Percentiles rank a stretch among this genome's conserved stretches.
phyloP scores from a whole-genome alignment of 2,329 filamentous ascomycete genomes.

The Fusarium nygamai region DNA sequence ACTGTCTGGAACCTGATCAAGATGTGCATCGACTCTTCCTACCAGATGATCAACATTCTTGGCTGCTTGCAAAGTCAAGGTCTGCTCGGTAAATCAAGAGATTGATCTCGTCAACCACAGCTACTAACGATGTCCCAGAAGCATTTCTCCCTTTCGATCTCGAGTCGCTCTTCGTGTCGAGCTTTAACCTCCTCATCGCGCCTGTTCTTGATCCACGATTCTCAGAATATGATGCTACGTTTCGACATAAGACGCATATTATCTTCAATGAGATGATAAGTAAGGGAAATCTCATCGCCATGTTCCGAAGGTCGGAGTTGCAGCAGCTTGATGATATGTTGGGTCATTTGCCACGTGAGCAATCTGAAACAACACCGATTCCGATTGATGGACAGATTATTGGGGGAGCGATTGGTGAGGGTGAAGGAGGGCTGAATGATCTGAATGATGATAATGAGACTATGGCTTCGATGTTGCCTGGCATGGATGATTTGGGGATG shows the following conservation, averaged over 20 bases:
- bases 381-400: conserved; percentile 29
- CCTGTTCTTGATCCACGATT: conserved; percentile 49
- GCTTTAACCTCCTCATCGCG: conserved; percentile 53
- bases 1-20: conserved; percentile 48
- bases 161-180: conserved; percentile 56
- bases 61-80: conserved; percentile 56
- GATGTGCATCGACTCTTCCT: conserved; percentile 49
- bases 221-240: conserved; percentile 48
- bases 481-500: conserved; percentile 38
- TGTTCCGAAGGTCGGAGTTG: conserved; percentile 56
- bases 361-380: background rate
- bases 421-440: background rate
- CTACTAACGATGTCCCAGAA: conserved; percentile 44
- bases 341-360: conserved; percentile 37
- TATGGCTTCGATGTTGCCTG: conserved; percentile 26
- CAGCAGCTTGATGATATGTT: conserved; percentile 56
- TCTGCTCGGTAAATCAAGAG: conserved; percentile 53
- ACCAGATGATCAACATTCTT: conserved; percentile 52
- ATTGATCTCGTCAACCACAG: background rate
- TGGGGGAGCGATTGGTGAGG: background rate
- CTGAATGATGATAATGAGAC: conserved; percentile 21
- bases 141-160: conserved; percentile 60
- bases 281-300: conserved; percentile 58
- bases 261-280: conserved; percentile 59
- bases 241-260: conserved; percentile 53